Base-by-base conservation (phyloP, 1,139 yeast species). In the Trichomonascaceae sp. region DNA sequence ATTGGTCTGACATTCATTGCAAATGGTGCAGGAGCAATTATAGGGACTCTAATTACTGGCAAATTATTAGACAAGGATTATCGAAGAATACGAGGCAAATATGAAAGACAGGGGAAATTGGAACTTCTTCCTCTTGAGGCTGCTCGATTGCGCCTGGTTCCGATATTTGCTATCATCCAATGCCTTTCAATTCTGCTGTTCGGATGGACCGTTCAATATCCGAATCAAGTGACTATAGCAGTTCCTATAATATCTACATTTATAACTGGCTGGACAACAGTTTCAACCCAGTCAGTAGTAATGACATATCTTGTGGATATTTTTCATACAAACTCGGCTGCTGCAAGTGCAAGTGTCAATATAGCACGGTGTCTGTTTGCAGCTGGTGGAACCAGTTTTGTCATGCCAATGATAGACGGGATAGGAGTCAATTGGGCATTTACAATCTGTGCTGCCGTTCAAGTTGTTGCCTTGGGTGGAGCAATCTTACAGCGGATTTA, bases 131-230 rank as follows among this genome's bases (percentile, higher is more conserved):
- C 79, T 57, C 70, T 81, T 20, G 73, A 78, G 55, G 72, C 70
- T 41, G 76, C 81, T 12, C 71, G 86, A 46, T 65, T 83, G 19
- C 61, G 61, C 7, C 61, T 57, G 20, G 55, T 64, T 0, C 55
- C 61, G 1, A 55, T 71, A 19, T 76, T 81, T 1, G 56, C 66
- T 4, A 49, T 53, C 6, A 22, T 53, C 58, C 74, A 22, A 7
- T 64, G 24, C 39, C 61, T 66, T 5, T 75, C 80, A 0, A 66
- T 77, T 2, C 57, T 81, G 1, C 67, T 79, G 0, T 85, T 79
- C 69, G 93, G 90, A 0, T 86, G 95, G 93, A 76, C 84, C 53
- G 58, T 86, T 5, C 72, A 78, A 39, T 62, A 72, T 18, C 17
- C 41, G 7, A 5, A 13, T 5, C 65, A 71, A 13, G 76, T 75